Evolutionary conservation across 495 filamentous ascomycete genomes (phyloP).

Genomic region (Aspergillus affinis): DNA sequence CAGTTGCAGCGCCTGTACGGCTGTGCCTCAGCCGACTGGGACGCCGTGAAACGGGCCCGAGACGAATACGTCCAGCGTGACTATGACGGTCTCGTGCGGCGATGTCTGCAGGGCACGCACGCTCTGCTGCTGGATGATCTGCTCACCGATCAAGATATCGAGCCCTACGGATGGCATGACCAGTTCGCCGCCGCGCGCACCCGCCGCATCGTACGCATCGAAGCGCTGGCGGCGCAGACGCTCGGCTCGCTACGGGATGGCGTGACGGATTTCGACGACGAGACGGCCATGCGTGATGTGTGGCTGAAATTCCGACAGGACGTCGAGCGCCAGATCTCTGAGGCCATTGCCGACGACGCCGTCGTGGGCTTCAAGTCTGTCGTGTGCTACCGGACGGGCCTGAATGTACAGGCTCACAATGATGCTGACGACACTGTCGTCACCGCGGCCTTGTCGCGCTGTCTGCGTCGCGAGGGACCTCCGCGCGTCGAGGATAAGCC

Average conservation of each 20-base stretch:
- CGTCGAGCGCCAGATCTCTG: slow-evolving; percentile 50
- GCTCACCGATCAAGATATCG: slow-evolving; percentile 56
- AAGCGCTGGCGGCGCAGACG: slow-evolving; percentile 67
- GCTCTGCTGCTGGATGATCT: slow-evolving; percentile 79
- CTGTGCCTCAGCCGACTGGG: slow-evolving; percentile 56
- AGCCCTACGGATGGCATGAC: slow-evolving; percentile 69
- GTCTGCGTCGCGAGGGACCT: slow-evolving; percentile 20
- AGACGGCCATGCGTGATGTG: slow-evolving; percentile 21
- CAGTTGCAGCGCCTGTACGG: slow-evolving; percentile 65
- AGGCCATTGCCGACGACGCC: slow-evolving; percentile 58
- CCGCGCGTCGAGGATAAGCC: slow-evolving; percentile 59
- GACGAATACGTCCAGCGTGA: slow-evolving; percentile 53
- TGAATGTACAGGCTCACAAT: slow-evolving; percentile 46
- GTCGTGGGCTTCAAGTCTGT: slow-evolving; percentile 86
- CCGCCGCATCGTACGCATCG: slow-evolving; percentile 82
- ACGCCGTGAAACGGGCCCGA: slow-evolving; percentile 61
- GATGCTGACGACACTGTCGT: slow-evolving; percentile 22
- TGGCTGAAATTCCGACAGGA: slow-evolving; percentile 41
- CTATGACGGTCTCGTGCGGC: slow-evolving; percentile 56
- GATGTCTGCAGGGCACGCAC: slow-evolving; percentile 74
- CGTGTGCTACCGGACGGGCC: slow-evolving; percentile 79
- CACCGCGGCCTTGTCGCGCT: slow-evolving; percentile 34
- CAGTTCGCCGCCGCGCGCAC: slow-evolving; percentile 59
- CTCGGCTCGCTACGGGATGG: slow-evolving; percentile 42
- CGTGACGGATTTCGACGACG: slow-evolving; percentile 4